Evolutionary conservation across 106 monocot species (phyloP), one percentile per base, ranked within the genome.

Genomic region (Agapanthus africanus): DNA sequence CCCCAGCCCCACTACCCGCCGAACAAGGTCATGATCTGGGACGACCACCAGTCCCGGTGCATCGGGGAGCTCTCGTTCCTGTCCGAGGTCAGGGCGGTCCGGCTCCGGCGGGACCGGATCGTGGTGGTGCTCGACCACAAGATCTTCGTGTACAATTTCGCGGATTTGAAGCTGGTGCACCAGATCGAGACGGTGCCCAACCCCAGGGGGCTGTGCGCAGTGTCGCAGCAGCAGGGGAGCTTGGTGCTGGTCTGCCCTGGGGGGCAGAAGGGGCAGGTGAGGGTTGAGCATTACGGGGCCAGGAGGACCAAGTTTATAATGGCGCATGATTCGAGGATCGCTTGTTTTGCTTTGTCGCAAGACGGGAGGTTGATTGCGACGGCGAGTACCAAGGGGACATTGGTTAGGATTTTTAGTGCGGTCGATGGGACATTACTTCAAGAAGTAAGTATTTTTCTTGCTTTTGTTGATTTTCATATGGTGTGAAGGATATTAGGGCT

Each of bases 1-100:
- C 67, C 74, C 6, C 70, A 63, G n/a, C 92, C 97, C 7, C 70
- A 86, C 65, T 93, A 85, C 66, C 83, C 87, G 19, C 92, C 90
- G 26, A 93, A 78, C 42, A 92, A 93, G 68, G 97, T 99, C 76
- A 99, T 99, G 97, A 99, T 99, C 69, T 99, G 97, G 97, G 97
- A 99, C 76, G 97, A 99, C 71, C 92, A 99, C 70, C 97, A 99
- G 84, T 84, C 82, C 71, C 80, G 97, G 3, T 99, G 97, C 79
- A 99, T 99, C 51, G 97, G 97, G 40, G 97, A 99, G 78, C 85
- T 99, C 38, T 99, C 97, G 2, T 99, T 99, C 78, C 84, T 92
- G 4, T 90, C 97, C 0, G 89, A 92, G 66, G 97, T 99, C 16
- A 89, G 92, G 0, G 83, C 82, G 5, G 97, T 99, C 26, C 82